Evolutionary conservation across 768 basidiomycete genomes (phyloP).

Genomic region (Dentipellis fragilis): DNA sequence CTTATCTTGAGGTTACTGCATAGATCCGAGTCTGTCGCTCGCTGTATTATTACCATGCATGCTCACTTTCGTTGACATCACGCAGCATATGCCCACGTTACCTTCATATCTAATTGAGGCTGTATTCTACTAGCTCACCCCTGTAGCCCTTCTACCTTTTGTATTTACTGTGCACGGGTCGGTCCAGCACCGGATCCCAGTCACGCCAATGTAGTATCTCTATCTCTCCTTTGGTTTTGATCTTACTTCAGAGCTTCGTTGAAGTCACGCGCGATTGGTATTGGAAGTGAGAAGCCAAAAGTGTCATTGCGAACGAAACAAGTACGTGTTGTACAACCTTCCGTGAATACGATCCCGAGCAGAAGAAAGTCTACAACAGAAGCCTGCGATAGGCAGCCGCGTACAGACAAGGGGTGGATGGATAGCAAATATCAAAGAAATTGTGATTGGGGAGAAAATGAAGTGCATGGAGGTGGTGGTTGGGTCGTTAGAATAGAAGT

Average conservation of each 20-base stretch:
- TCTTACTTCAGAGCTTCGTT: too few species aligned
- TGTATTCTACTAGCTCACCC: background rate
- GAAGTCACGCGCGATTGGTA: too few species aligned
- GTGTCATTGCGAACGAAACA: constrained; percentile 9
- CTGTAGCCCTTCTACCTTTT: background rate
- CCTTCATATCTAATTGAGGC: background rate
- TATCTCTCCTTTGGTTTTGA: background rate
- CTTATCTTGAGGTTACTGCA: background rate
- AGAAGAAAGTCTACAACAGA: background rate
- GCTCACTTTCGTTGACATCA: background rate
- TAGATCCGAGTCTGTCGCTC: background rate
- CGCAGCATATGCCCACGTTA: background rate
- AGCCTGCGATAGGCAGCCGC: background rate
- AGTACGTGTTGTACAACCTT: constrained; percentile 6
- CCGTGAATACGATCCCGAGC: background rate
- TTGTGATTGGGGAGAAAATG: background rate
- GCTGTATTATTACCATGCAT: background rate
- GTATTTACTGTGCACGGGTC: background rate
- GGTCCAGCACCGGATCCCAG: background rate
- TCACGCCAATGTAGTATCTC: background rate
- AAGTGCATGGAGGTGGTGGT: background rate
- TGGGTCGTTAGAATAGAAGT: background rate
- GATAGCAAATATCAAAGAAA: background rate
- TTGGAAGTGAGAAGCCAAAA: background rate
- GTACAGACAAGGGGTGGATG: background rate